Evolutionary conservation across 2,329 filamentous ascomycete genomes (phyloP), one percentile per base, ranked within the genome.

Genomic region (Ophiocordyceps camponoti-floridani): DNA sequence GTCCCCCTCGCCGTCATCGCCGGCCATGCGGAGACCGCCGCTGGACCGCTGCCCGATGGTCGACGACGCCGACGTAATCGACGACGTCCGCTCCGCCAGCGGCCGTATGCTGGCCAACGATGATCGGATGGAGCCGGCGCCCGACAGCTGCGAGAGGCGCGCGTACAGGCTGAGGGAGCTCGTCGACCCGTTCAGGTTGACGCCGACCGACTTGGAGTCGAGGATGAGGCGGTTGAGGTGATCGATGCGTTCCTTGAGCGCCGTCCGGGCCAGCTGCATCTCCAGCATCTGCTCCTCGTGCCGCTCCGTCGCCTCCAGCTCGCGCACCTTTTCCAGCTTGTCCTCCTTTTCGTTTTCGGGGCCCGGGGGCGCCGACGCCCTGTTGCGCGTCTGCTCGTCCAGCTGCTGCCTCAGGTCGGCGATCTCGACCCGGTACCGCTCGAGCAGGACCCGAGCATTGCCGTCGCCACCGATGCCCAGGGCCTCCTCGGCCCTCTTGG

Each of bases 261-360:
- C 91, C 1, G 91, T 98, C 40, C 91, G 79, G 30, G 91, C 91
- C 42, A 98, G 73, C 59, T 98, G 91, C 84, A 98, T 96, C 62
- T 98, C 91, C 45, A 98, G 71, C 74, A 98, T 89, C 61, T 98
- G 91, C 65, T 96, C 91, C 58, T 95, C 88, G 53, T 95, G 91
- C 37, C 87, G 78, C 52, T 85, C 76, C 52, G 87, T 80, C 8
- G 84, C 83, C 62, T 95, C 85, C 53, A 82, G 77, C 58, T 91
- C 80, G 16, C 79, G 71, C 38, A 70, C 78, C 52, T 79, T 75
- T 55, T 91, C 84, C 52, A 84, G 77, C 54, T 84, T 76, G 43
- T 79, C 75, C 47, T 82, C 73, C 43, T 73, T 75, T 23, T 82
- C 76, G 41, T 73, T 75, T 23, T 82, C 76, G 41, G 77, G 75